Percentiles rank a stretch among this genome's conserved stretches.
phyloP scores from a whole-genome alignment of 2,329 filamentous ascomycete genomes.

The Aspergillus sp. region DNA sequence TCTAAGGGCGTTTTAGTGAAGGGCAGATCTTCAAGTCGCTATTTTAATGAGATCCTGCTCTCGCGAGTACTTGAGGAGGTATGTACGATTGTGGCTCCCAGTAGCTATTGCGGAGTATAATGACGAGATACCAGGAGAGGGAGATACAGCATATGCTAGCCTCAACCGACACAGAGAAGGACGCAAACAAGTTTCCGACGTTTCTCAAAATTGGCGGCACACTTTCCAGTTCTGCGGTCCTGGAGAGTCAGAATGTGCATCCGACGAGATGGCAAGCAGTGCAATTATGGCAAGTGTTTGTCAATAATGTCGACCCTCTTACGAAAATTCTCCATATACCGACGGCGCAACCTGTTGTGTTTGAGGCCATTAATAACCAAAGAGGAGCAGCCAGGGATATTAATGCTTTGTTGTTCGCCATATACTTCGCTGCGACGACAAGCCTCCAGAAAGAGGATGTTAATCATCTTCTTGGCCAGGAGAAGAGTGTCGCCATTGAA shows the following conservation, averaged over 20 bases:
- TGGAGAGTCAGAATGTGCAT: neutral
- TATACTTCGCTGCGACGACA: slow-evolving; percentile 10
- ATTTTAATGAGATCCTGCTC: slow-evolving; percentile 9
- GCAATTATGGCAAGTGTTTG: slow-evolving; percentile 13
- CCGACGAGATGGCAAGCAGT: slow-evolving; percentile 3
- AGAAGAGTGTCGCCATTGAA: slow-evolving; percentile 4
- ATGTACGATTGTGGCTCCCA: neutral
- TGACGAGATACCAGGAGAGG: neutral
- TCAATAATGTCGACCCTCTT: slow-evolving; percentile 13
- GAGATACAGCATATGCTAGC: neutral
- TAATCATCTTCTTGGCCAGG: slow-evolving; percentile 5
- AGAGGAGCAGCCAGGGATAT: neutral
- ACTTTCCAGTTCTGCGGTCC: neutral
- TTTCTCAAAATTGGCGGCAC: neutral
- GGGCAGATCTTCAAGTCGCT: slow-evolving; percentile 7
- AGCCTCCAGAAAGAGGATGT: slow-evolving; percentile 6
- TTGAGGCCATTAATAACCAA: slow-evolving; percentile 12
- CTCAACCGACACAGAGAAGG: slow-evolving; percentile 1
- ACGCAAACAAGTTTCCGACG: slow-evolving; percentile 6
- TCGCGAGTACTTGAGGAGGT: slow-evolving; percentile 7
- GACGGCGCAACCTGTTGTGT: slow-evolving; percentile 11
- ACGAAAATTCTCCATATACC: slow-evolving; percentile 14
- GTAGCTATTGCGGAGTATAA: neutral
- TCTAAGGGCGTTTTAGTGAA: slow-evolving; percentile 3
- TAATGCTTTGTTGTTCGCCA: slow-evolving; percentile 9